Base-by-base conservation (phyloP, 495 filamentous ascomycete genomes). In the Apiosordaria backusii region DNA sequence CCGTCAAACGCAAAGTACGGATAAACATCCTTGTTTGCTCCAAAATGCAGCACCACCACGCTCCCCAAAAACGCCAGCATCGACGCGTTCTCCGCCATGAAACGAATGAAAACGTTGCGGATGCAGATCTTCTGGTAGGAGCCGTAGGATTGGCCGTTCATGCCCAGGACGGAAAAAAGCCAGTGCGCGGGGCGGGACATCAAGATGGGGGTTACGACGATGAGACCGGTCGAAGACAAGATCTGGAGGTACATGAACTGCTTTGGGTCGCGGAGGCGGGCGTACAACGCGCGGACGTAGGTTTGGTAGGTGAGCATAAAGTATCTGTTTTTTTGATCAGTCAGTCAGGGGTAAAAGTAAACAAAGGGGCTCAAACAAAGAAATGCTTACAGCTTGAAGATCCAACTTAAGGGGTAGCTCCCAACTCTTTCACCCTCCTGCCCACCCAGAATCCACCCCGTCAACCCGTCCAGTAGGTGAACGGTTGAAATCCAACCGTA, bases 291-390 rank as follows among this genome's bases (percentile, higher is more conserved):
- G 26, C 86, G 85, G n/a, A 89, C 86, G 75, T 88, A 89, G 2
- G 86, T 89, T 75, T 89, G 86, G 76, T 89, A 89, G 1, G 86
- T 89, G 19, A 88, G 73, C 73, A 82, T 82, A 73, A 87, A 89
- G 72, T 88, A 89, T 57, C 84, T 85, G n/a, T n/a, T 25, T 68
- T 74, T 57, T 76, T 72, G 52, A 50, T 67, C 27, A 59, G 61
- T 25, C 13, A 23, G 23, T 50, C 57, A 60, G 4, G 18, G 25
- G 50, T 24, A 26, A 18, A 19, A 27, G 21, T 40, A 22, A n/a
- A 4, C 22, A 1, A 21, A 23, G 53, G n/a, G 18, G 1, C 60
- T 13, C n/a, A 29, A 50, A 23, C n/a, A 29, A 50, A 23, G 15
- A 62, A 45, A 50, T 22, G 74, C 80, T 70, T 67, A 86, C 83